phyloP scores from a whole-genome alignment of 1,284 basidiomycete genomes.

The Hemileia vastatrix region DNA sequence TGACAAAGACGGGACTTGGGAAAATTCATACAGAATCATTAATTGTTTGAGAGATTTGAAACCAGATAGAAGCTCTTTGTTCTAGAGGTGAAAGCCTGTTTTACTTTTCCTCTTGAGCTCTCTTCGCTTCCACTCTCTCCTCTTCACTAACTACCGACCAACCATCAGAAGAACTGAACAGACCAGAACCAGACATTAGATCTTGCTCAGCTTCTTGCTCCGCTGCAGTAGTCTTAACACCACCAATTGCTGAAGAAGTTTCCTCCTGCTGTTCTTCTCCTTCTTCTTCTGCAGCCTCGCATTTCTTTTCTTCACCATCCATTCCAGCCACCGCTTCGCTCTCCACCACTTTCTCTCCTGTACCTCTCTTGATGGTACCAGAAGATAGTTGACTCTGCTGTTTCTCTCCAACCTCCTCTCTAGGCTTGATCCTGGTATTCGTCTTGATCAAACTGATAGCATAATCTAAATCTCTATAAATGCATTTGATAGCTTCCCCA shows the following conservation, averaged over 20 bases:
- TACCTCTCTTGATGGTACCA: neutral
- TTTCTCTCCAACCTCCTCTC: too few species aligned
- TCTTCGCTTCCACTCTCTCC: neutral
- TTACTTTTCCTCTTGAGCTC: neutral
- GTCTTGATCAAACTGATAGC: constrained; percentile 33
- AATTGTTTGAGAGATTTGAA: too few species aligned
- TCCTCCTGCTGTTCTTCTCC: neutral
- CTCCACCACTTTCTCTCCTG: neutral
- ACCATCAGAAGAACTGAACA: neutral
- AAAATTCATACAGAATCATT: too few species aligned
- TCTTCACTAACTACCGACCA: neutral
- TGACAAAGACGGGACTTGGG: too few species aligned
- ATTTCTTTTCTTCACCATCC: neutral
- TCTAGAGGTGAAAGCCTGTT: too few species aligned
- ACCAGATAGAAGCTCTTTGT: too few species aligned
- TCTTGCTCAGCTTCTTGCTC: neutral
- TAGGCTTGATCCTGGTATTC: constrained; percentile 6
- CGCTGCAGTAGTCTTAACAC: neutral
- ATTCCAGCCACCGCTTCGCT: neutral
- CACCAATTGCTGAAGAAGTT: neutral
- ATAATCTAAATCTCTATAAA: constrained; percentile 39
- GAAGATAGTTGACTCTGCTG: neutral
- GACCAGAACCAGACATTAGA: neutral
- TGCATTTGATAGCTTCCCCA: constrained; percentile 35
- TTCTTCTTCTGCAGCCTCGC: neutral